These are phyloP conservation scores for Arabis hirsuta DNA, from an alignment of 345 rosid species.

Conservation along the genomic window DNA sequence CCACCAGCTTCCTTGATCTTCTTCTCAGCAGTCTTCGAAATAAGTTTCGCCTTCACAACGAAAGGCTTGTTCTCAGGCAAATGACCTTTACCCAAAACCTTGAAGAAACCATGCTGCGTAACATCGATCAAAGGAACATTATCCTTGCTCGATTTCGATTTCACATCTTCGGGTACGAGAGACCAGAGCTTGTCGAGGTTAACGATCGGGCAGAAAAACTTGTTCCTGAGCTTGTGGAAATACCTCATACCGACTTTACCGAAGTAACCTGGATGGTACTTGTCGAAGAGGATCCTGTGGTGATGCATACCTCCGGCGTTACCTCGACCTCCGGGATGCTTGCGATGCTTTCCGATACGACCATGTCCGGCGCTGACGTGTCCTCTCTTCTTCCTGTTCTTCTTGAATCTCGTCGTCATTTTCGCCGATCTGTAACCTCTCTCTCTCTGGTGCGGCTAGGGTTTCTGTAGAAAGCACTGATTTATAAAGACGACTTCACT, in stretches of 20 bases:
- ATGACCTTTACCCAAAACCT: constrained; percentile 82
- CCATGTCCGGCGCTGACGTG: constrained; percentile 92
- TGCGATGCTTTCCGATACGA: constrained; percentile 80
- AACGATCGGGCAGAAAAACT: constrained; percentile 77
- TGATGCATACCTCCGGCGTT: constrained; percentile 95
- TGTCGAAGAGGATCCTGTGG: constrained; percentile 91
- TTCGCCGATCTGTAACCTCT: constrained; percentile 1
- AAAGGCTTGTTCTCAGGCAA: constrained; percentile 72
- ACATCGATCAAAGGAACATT: constrained; percentile 71
- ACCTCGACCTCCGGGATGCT: constrained; percentile 91
- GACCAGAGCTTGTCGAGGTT: constrained; percentile 89
- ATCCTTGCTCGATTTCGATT: constrained; percentile 65
- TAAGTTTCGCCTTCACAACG: constrained; percentile 76
- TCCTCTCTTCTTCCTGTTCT: constrained; percentile 90
- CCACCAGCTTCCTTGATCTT: constrained; percentile 88
- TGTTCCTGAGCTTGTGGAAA: constrained; percentile 84
- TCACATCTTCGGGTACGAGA: constrained; percentile 65
- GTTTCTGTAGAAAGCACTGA: constrained; percentile 13
- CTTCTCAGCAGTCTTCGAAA: constrained; percentile 79
- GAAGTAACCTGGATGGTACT: constrained; percentile 87
- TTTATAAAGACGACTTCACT: not conserved
- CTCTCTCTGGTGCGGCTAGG: constrained; percentile 34
- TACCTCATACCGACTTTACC: constrained; percentile 94
- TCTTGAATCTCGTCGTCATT: constrained; percentile 60
- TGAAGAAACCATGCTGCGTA: constrained; percentile 75